These are phyloP conservation scores for Sporisorium reilianum DNA, from an alignment of 1,284 basidiomycete genomes.

Conservation along the genomic window DNA sequence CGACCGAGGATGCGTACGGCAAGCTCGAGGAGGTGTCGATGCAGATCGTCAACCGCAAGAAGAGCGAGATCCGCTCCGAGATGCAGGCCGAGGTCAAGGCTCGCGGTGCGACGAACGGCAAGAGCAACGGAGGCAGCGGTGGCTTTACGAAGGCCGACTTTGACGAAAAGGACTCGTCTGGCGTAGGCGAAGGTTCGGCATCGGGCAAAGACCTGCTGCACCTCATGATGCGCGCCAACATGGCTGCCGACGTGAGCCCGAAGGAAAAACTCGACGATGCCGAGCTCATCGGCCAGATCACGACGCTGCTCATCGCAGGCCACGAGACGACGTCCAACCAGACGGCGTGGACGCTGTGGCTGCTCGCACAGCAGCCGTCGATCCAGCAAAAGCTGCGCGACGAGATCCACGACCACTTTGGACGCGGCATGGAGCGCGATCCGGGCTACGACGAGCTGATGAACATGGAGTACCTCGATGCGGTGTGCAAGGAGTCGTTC, in stretches of 20 bases:
- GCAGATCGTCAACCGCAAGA: conserved; percentile 54
- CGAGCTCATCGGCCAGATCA: conserved; percentile 62
- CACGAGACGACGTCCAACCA: conserved; percentile 67
- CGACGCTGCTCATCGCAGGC: conserved; percentile 63
- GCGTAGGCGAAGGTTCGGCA: conserved; percentile 2
- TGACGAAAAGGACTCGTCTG: conserved; percentile 36
- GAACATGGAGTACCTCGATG: conserved; percentile 58
- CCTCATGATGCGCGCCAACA: conserved; percentile 64
- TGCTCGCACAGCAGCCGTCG: conserved; percentile 42
- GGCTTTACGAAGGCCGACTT: conserved; percentile 53
- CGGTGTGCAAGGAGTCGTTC: conserved; percentile 58
- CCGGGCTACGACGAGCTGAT: conserved; percentile 57
- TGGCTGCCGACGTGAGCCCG: conserved; percentile 54
- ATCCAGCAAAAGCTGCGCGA: conserved; percentile 55
- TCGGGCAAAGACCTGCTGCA: conserved; percentile 61
- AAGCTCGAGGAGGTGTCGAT: conserved; percentile 46
- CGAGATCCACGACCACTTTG: conserved; percentile 57
- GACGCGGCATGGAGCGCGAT: conserved; percentile 34
- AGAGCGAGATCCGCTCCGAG: conserved; percentile 52
- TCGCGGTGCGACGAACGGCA: neutral
- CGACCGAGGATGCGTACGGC: conserved; percentile 33
- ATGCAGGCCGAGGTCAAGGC: conserved; percentile 36
- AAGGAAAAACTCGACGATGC: conserved; percentile 54
- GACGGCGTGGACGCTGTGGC: conserved; percentile 59
- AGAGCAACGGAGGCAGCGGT: conserved; percentile 3